Evolutionary conservation across 2,329 filamentous ascomycete genomes (phyloP), one percentile per base, ranked within the genome.

Genomic region (Colletotrichum neosansevieriae): DNA sequence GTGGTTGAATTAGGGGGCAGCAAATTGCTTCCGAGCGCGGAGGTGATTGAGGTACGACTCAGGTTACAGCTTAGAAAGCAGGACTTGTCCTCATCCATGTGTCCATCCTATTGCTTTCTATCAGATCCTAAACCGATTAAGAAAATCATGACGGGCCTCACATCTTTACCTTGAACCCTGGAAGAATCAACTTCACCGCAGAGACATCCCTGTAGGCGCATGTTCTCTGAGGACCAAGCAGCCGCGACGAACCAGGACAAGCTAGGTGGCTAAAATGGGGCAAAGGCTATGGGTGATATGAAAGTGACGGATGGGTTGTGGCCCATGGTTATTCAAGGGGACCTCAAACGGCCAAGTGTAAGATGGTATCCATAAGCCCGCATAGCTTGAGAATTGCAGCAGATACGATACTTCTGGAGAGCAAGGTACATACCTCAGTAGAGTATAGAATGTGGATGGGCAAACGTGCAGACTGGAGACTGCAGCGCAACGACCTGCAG

Each of bases 241-340:
- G 50, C 50, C 32, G 29, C 38, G 54, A 58, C 13, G 19, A 34
- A 66, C 58, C 50, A 57, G 63, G 58, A 62, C 63, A 62, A 34
- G 63, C 63, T 44, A n/a, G 13, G 40, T 42, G 42, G 58, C 42
- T 56, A 44, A 51, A 45, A 49, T 42, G 50, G 19, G 63, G n/a
- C n/a, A 24, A 11, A 34, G 21, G 44, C 24, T 34, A 17, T 50
- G 24, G 24, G 24, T 21, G 42, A 49, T 57, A 56, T 62, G 42
- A 36, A 24, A 11, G 32, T 53, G 63, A 49, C 63, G 19, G 54
- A 24, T 24, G 54, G 24, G 10, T 42, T 40, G n/a, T n/a, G n/a
- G n/a, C n/a, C n/a, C n/a, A 40, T 34, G 34, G 34, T 36, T 24
- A 24, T 24, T 24, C 24, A 4, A 24, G 44, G 29, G 19, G 19